phyloP scores from a whole-genome alignment of 345 rosid genomes.

The Sonneratia alba region DNA sequence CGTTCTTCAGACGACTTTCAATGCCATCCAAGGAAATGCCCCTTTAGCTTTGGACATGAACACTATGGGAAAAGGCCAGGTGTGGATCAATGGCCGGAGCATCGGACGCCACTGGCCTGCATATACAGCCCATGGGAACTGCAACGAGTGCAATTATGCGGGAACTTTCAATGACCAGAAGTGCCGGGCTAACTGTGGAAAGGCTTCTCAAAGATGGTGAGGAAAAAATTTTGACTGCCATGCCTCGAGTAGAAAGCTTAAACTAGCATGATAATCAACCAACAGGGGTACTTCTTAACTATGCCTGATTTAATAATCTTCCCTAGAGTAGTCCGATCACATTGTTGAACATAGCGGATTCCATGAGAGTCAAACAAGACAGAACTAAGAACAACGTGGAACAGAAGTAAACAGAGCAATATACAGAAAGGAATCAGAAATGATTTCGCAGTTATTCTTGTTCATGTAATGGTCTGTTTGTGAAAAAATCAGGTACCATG shows the following conservation, averaged over 20 bases:
- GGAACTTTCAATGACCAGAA: conserved; percentile 30
- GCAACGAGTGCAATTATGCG: conserved; percentile 24
- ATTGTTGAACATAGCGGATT: too few species aligned
- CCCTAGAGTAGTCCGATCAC: too few species aligned
- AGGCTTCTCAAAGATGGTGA: conserved; percentile 42
- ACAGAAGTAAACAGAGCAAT: too few species aligned
- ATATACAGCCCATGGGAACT: conserved; percentile 29
- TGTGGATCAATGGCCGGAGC: conserved; percentile 40
- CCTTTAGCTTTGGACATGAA: conserved; percentile 42
- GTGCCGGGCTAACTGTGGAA: conserved; percentile 37
- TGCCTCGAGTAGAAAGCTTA: background rate
- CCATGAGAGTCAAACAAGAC: too few species aligned
- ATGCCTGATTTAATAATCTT: too few species aligned
- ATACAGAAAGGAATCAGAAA: background rate
- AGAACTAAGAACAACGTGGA: too few species aligned
- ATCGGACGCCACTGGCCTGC: conserved; percentile 46
- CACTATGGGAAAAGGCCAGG: conserved; percentile 46
- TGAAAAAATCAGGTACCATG: conserved; percentile 30
- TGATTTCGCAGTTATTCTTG: background rate
- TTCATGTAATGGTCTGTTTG: background rate
- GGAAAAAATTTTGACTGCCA: conserved; percentile 1
- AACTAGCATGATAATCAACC: too few species aligned
- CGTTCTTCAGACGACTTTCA: conserved; percentile 28
- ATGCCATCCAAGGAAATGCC: conserved; percentile 31
- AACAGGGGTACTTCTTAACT: too few species aligned